A percentile compares a stretch with the other conserved stretches of the same genome.
These are phyloP conservation scores for Rhynchosporium agropyri DNA, from an alignment of 2,329 filamentous ascomycete species.

Conservation along the genomic window DNA sequence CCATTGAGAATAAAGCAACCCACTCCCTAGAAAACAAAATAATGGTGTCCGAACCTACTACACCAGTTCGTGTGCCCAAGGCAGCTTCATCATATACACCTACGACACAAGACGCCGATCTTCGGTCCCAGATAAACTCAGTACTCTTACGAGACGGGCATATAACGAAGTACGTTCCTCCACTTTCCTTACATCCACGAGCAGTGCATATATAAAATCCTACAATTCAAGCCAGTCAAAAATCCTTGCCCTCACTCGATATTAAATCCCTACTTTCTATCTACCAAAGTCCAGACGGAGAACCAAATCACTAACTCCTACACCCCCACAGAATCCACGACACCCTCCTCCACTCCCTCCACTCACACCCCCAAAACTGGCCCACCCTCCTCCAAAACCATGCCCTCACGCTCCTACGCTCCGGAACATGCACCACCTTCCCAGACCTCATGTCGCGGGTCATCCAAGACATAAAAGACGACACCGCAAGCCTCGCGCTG, in stretches of 20 bases:
- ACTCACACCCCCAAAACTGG: slow-evolving; percentile 64
- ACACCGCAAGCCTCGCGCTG: slow-evolving; percentile 25
- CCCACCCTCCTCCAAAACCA: slow-evolving; percentile 61
- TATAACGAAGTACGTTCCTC: slow-evolving; percentile 53
- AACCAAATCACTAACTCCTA: slow-evolving; percentile 15
- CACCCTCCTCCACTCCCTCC: slow-evolving; percentile 61
- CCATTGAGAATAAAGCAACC: not conserved
- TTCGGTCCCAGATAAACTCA: slow-evolving; percentile 64
- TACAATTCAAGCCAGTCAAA: too few relatives aligned
- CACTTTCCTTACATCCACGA: slow-evolving; percentile 2
- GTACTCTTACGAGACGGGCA: slow-evolving; percentile 61
- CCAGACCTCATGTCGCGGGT: slow-evolving; percentile 62
- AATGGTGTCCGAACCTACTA: slow-evolving; percentile 40
- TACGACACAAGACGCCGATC: slow-evolving; percentile 62
- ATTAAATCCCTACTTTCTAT: not conserved
- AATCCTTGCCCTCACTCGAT: too few relatives aligned
- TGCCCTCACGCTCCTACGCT: slow-evolving; percentile 62
- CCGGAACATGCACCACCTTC: slow-evolving; percentile 61
- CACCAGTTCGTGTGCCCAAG: slow-evolving; percentile 61
- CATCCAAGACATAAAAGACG: slow-evolving; percentile 57
- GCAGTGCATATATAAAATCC: too few relatives aligned
- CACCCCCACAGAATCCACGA: slow-evolving; percentile 61
- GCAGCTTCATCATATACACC: slow-evolving; percentile 60
- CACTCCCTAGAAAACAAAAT: slow-evolving; percentile 5
- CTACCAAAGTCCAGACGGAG: not conserved